Percentiles rank a stretch among this genome's conserved stretches.
These are phyloP conservation scores for Aspergillus neotritici DNA, from an alignment of 2,329 filamentous ascomycete genomes.

Conservation along the genomic window DNA sequence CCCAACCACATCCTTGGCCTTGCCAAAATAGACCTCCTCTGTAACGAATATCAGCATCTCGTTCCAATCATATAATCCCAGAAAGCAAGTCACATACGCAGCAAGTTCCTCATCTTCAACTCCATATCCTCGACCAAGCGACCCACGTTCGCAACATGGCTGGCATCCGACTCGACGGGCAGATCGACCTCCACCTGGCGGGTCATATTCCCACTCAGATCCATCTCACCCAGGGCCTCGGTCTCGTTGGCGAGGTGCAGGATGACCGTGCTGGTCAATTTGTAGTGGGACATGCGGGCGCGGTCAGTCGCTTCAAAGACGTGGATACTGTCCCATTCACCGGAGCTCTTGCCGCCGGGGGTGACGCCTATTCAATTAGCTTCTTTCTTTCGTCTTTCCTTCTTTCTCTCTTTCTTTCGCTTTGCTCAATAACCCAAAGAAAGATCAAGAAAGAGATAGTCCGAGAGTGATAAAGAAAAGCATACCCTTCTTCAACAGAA, in stretches of 20 bases:
- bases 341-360: constrained; percentile 62
- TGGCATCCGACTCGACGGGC: constrained; percentile 80
- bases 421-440: no score
- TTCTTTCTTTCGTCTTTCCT: no score
- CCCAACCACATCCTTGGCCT: constrained; percentile 96
- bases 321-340: constrained; percentile 97
- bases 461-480: neutral
- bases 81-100: constrained; percentile 49
- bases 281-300: constrained; percentile 89
- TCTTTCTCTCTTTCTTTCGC: no score
- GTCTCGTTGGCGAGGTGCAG: constrained; percentile 70
- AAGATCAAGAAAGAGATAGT: no score
- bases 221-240: constrained; percentile 71
- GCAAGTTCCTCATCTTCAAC: constrained; percentile 94
- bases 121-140: constrained; percentile 98
- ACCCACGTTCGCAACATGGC: constrained; percentile 93
- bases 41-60: constrained; percentile 12
- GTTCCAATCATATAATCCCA: neutral
- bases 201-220: constrained; percentile 96
- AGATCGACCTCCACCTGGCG: constrained; percentile 90
- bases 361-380: constrained; percentile 51
- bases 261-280: constrained; percentile 95
- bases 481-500: constrained; percentile 85
- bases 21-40: constrained; percentile 98
- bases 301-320: constrained; percentile 96